Conservation (phyloP, 2,329 filamentous ascomycete species). For the Aspergillus costaricaensis region DNA sequence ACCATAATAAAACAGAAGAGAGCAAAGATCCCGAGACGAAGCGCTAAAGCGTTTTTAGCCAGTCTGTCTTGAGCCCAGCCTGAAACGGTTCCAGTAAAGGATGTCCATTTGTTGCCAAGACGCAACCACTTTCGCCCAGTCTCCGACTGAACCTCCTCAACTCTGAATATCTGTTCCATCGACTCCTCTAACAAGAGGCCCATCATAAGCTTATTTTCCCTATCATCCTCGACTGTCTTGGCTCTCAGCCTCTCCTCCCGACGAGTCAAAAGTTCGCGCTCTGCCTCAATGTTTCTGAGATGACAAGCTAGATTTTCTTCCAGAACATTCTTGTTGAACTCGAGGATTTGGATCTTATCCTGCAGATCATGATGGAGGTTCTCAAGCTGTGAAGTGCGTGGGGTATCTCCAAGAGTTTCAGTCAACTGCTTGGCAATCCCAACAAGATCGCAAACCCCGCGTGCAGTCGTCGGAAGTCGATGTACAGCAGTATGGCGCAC, state of each 20-base stretch:
- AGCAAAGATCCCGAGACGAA: not conserved
- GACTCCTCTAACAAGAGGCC: not conserved
- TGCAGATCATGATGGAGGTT: slow-evolving; percentile 5
- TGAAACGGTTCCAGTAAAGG: too few species aligned
- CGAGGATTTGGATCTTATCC: not conserved
- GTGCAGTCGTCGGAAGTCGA: slow-evolving; percentile 2
- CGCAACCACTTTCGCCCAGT: not conserved
- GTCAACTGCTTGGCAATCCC: not conserved
- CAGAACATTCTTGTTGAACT: slow-evolving; percentile 2
- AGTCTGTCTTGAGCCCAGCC: not conserved
- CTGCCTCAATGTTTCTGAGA: not conserved
- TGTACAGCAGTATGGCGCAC: slow-evolving; percentile 8
- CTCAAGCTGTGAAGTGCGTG: not conserved
- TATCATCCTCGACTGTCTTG: not conserved
- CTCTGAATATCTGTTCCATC: not conserved
- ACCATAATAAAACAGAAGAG: not conserved
- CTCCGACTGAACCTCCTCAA: not conserved
- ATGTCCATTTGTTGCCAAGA: too few species aligned
- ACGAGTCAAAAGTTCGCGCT: not conserved
- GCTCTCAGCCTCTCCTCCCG: not conserved
- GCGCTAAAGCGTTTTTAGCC: not conserved
- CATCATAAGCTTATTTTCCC: not conserved
- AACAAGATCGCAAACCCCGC: not conserved
- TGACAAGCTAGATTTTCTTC: not conserved
- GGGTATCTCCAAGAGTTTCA: not conserved